A percentile compares a stretch with the other conserved stretches of the same genome.
phyloP scores from a whole-genome alignment of 768 basidiomycete genomes.

The Termitomyces eurrhizus region DNA sequence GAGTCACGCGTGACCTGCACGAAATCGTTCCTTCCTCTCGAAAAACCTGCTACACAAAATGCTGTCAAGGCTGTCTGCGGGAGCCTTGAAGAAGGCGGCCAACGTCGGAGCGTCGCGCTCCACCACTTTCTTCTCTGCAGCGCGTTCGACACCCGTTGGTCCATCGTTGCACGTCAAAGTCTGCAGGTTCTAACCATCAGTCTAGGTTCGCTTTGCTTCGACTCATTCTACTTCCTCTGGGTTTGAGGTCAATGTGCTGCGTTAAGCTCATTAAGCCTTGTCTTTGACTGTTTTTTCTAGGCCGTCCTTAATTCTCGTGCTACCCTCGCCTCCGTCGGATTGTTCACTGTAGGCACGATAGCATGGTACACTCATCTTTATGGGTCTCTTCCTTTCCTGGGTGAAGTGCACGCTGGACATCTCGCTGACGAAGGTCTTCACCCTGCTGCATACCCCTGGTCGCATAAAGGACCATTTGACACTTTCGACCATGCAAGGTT shows the following conservation, averaged over 20 bases:
- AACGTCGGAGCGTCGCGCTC: conserved; percentile 44
- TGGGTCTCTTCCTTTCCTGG: conserved; percentile 84
- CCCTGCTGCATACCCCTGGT: conserved; percentile 83
- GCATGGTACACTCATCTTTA: conserved; percentile 97
- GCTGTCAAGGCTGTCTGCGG: conserved; percentile 78
- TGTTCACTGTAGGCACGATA: conserved; percentile 81
- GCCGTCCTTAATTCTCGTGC: conserved; percentile 66
- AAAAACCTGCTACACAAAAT: conserved; percentile 60
- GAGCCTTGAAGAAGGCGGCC: conserved; percentile 60
- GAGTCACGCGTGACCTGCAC: conserved; percentile 44
- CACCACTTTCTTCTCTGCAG: conserved; percentile 33
- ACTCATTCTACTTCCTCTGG: conserved; percentile 54
- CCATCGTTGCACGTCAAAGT: conserved; percentile 7
- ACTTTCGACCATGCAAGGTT: conserved; percentile 97
- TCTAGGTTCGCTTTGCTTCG: conserved; percentile 70
- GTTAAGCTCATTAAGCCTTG: background rate
- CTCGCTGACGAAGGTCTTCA: conserved; percentile 95
- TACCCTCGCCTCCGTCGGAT: conserved; percentile 70
- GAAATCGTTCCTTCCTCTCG: conserved; percentile 32
- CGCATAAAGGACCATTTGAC: conserved; percentile 83
- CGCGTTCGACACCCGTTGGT: conserved; percentile 51
- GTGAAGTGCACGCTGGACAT: conserved; percentile 90
- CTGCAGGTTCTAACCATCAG: conserved; percentile 15
- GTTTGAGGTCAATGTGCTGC: conserved; percentile 53
- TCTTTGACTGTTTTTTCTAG: conserved; percentile 29